Conservation (phyloP, 768 basidiomycete genomes). For the Lentinus brumalis region DNA sequence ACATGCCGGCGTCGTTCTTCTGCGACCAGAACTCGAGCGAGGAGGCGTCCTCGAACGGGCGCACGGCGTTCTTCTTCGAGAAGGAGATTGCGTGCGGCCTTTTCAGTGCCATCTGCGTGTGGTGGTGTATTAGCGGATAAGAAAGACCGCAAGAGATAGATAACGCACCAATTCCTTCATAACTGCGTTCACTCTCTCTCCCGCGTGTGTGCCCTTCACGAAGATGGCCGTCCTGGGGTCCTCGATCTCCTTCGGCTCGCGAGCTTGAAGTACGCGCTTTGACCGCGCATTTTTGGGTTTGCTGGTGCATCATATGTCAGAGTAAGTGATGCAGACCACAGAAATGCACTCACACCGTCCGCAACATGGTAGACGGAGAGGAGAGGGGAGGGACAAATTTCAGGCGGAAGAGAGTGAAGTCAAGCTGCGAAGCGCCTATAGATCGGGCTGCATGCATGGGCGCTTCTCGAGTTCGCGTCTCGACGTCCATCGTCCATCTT, state of each 20-base stretch:
- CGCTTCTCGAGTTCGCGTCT: neutral
- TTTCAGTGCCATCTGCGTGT: slow-evolving; percentile 84
- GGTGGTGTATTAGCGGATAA: neutral
- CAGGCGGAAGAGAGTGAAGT: neutral
- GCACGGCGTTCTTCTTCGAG: slow-evolving; percentile 88
- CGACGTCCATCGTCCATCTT: neutral
- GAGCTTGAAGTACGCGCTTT: slow-evolving; percentile 84
- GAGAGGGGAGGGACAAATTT: slow-evolving; percentile 4
- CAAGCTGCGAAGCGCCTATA: slow-evolving; percentile 9
- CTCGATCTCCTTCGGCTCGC: slow-evolving; percentile 89
- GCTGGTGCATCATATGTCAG: slow-evolving; percentile 34
- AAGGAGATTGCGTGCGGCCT: slow-evolving; percentile 90
- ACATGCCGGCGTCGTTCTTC: slow-evolving; percentile 95
- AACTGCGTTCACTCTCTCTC: slow-evolving; percentile 73
- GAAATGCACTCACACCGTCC: slow-evolving; percentile 29
- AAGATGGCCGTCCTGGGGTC: slow-evolving; percentile 87
- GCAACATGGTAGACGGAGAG: slow-evolving; percentile 21
- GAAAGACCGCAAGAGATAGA: neutral
- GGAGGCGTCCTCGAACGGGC: slow-evolving; percentile 83
- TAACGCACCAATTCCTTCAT: slow-evolving; percentile 87
- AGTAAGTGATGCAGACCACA: neutral
- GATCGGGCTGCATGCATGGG: neutral
- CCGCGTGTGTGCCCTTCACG: slow-evolving; percentile 84
- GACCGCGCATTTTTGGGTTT: slow-evolving; percentile 97
- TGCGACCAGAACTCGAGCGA: slow-evolving; percentile 90